Evolutionary conservation across 2,329 filamentous ascomycete genomes (phyloP), one percentile per base, ranked within the genome.

Genomic region (Pyrenophora teres): DNA sequence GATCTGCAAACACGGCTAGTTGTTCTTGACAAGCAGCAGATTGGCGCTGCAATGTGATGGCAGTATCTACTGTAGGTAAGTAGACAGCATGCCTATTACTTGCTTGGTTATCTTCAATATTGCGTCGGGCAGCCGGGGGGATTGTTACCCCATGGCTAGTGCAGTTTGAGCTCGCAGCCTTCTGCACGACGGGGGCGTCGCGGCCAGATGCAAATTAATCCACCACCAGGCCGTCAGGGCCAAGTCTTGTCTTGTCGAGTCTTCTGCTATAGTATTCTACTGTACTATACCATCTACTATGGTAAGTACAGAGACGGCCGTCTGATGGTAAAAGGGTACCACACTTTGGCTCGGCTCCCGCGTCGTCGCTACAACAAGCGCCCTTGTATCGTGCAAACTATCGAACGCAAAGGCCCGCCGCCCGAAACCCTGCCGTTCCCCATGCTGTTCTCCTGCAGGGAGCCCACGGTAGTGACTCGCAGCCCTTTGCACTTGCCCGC

Each of bases 351-450:
- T n/a, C n/a, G n/a, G n/a, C n/a, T n/a, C n/a, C n/a, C n/a, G n/a
- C n/a, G n/a, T n/a, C n/a, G n/a, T n/a, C n/a, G 31, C 37, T 47
- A 40, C 32, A 47, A 46, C 50, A 49, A 52, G 50, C 50, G 50
- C 39, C 35, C 39, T 58, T 59, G n/a, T 65, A 65, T 66, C 61
- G 61, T 60, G 60, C 50, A 40, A 27, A 59, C 63, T 59, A 63
- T 65, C 54, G 60, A 66, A 62, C 52, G 50, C 52, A 54, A 25
- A 40, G 36, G 18, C 36, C 45, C 47, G 54, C 53, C 44, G 46
- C 37, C 33, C 54, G 57, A 51, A 54, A 50, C 50, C 48, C 45
- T 46, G 48, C 27, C 54, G 51, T 52, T 44, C 51, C 60, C 49
- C 47, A 47, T 59, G 51, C 16, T 52, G 55, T 40, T 38, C 57